phyloP scores from a whole-genome alignment of 768 basidiomycete genomes.

The Suillus luteus region DNA sequence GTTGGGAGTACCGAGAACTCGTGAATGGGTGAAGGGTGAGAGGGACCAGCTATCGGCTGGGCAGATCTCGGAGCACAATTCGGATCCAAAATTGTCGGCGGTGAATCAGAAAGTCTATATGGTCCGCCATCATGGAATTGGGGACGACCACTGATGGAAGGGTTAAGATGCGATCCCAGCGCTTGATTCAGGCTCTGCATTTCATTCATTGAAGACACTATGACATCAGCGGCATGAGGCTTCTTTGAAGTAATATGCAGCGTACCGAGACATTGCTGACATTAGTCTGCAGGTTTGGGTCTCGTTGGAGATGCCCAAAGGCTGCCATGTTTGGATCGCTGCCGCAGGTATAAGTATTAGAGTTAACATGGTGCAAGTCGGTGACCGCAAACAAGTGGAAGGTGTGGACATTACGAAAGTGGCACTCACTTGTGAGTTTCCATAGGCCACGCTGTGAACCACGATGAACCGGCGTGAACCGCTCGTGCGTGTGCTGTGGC shows the following conservation, averaged over 20 bases:
- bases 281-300: conserved; percentile 43
- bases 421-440: conserved; percentile 37
- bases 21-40: conserved; percentile 34
- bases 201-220: conserved; percentile 17
- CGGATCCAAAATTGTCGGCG: conserved; percentile 33
- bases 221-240: conserved; percentile 28
- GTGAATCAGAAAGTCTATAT: conserved; percentile 34
- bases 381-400: conserved; percentile 7
- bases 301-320: conserved; percentile 61
- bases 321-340: conserved; percentile 59
- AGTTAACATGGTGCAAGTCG: conserved; percentile 19
- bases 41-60: conserved; percentile 31
- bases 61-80: conserved; percentile 27
- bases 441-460: conserved; percentile 33
- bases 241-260: conserved; percentile 29
- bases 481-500: conserved; percentile 34
- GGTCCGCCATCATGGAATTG: conserved; percentile 30
- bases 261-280: conserved; percentile 64
- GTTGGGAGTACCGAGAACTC: conserved; percentile 34
- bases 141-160: conserved; percentile 36
- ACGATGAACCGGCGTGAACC: conserved; percentile 40
- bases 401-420: conserved; percentile 15
- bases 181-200: conserved; percentile 63
- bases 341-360: conserved; percentile 24
- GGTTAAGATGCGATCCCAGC: conserved; percentile 52